Evolutionary conservation across 2,329 filamentous ascomycete species (phyloP).

Genomic region (Calonectria multiphialidica): DNA sequence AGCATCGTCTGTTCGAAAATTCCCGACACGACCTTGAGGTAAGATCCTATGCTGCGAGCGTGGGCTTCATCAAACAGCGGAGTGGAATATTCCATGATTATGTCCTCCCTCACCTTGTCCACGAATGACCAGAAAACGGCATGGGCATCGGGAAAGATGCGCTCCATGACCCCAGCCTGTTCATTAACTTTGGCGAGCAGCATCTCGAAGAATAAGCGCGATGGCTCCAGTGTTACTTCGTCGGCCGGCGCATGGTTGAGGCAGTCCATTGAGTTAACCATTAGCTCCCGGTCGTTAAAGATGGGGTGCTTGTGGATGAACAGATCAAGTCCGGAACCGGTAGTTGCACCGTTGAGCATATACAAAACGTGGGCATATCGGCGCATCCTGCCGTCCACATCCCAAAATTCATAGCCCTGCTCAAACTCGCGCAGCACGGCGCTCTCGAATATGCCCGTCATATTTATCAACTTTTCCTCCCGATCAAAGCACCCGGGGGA

Average conservation of each 20-base stretch:
- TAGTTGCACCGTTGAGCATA: conserved; percentile 82
- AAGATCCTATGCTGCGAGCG: conserved; percentile 78
- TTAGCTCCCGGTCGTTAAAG: conserved; percentile 77
- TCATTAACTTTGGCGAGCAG: conserved; percentile 84
- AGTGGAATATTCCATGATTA: conserved; percentile 88
- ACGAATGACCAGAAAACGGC: conserved; percentile 83
- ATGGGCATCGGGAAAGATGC: conserved; percentile 80
- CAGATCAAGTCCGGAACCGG: conserved; percentile 75
- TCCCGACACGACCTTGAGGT: conserved; percentile 87
- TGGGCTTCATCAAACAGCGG: conserved; percentile 90
- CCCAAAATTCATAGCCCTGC: conserved; percentile 88
- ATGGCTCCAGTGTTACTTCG: conserved; percentile 82
- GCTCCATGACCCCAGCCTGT: conserved; percentile 82
- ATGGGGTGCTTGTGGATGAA: conserved; percentile 92
- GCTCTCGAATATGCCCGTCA: conserved; percentile 88
- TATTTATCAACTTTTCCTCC: conserved; percentile 78
- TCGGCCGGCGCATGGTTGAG: conserved; percentile 76
- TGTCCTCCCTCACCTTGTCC: conserved; percentile 85
- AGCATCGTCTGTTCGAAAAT: conserved; percentile 88
- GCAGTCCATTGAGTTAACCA: conserved; percentile 82
- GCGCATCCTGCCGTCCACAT: conserved; percentile 89
- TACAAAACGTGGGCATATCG: conserved; percentile 90
- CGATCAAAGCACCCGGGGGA: conserved; percentile 79
- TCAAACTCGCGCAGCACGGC: conserved; percentile 93
- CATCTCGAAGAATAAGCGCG: conserved; percentile 82